A percentile compares a stretch with the other conserved stretches of the same genome.
phyloP scores from a whole-genome alignment of 2,329 filamentous ascomycete species.

The Nigrograna mackinnonii region DNA sequence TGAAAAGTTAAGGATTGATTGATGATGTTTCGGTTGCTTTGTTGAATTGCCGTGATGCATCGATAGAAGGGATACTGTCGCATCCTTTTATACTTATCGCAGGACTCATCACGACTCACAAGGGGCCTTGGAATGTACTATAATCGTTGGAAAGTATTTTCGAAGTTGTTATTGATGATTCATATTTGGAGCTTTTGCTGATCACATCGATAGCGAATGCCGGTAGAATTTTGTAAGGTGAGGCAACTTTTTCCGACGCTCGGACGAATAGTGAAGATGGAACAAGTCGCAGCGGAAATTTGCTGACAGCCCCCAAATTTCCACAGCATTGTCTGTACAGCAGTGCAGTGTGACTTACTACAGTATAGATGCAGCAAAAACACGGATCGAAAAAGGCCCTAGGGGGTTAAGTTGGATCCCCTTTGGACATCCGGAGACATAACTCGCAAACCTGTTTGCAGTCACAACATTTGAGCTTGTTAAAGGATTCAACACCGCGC shows the following conservation, averaged over 20 bases:
- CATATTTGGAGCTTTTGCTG: conserved; percentile 1
- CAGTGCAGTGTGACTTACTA: no score
- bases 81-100: conserved; percentile 7
- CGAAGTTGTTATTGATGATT: conserved; percentile 6
- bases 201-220: conserved; percentile 1
- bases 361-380: no score
- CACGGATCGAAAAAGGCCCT: no score
- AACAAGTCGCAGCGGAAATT: no score
- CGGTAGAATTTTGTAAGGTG: conserved; percentile 2
- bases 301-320: no score
- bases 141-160: conserved; percentile 15
- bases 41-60: conserved; percentile 6
- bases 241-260: conserved; percentile 10
- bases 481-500: no score
- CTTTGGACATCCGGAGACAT: no score
- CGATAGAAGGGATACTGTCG: conserved; percentile 3
- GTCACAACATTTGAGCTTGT: no score
- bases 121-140: neutral
- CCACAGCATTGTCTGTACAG: no score
- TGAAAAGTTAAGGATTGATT: conserved; percentile 1
- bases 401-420: no score
- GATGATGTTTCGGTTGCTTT: conserved; percentile 4
- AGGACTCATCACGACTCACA: neutral
- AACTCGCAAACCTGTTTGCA: no score
- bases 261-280: no score